A percentile compares a stretch with the other conserved stretches of the same genome.
phyloP scores from a whole-genome alignment of 768 basidiomycete genomes.

The Thelephora aurantiotincta region DNA sequence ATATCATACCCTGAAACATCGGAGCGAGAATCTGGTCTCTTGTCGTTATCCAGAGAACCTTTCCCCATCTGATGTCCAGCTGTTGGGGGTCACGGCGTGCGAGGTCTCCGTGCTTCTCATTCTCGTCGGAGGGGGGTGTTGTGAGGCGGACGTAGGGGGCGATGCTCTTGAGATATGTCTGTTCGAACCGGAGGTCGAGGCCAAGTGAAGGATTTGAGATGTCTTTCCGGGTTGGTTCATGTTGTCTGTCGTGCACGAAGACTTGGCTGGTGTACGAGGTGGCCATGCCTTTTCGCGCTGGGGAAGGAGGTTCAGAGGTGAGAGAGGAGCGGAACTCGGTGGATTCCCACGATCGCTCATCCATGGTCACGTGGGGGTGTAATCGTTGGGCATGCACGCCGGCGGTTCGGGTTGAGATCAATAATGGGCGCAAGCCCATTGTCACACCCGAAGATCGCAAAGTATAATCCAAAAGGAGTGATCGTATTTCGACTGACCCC shows the following conservation, averaged over 20 bases:
- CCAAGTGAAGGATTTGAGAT: slow-evolving; percentile 22
- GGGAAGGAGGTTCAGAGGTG: too few species aligned
- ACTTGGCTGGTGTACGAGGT: too few species aligned
- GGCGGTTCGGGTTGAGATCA: too few species aligned
- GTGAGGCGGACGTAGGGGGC: slow-evolving; percentile 32
- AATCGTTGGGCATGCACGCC: too few species aligned
- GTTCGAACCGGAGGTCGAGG: slow-evolving; percentile 68
- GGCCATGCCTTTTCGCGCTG: too few species aligned
- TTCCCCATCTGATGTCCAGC: slow-evolving; percentile 38
- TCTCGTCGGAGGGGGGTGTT: slow-evolving; percentile 12
- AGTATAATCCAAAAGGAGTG: too few species aligned
- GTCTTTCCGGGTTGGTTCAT: neutral
- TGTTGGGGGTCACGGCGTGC: slow-evolving; percentile 18
- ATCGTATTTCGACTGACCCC: too few species aligned
- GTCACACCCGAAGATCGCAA: too few species aligned
- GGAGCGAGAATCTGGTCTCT: slow-evolving; percentile 60
- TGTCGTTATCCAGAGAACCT: slow-evolving; percentile 45
- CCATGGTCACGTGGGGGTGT: too few species aligned
- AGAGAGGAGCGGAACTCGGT: too few species aligned
- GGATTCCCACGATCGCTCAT: too few species aligned
- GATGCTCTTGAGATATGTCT: slow-evolving; percentile 52
- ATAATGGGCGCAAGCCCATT: too few species aligned
- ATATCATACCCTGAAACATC: slow-evolving; percentile 49
- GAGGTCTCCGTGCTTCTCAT: slow-evolving; percentile 19
- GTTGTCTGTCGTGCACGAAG: neutral